Conservation (phyloP, 108 stramenopile genomes). For the Skeletonema costatum region DNA sequence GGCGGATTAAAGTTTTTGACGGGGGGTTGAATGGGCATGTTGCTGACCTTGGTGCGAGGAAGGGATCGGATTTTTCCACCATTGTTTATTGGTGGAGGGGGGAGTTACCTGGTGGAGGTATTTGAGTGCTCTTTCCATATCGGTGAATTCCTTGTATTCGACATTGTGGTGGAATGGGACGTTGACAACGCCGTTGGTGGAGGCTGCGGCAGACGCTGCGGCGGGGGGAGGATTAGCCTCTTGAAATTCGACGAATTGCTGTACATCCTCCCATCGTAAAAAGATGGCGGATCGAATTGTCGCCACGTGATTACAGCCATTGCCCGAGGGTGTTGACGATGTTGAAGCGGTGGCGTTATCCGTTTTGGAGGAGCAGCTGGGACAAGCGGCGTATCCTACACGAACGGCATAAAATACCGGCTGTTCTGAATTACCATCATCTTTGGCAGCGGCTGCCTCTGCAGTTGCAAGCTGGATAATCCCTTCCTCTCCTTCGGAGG, state of each 20-base stretch:
- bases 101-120: conserved; percentile 5
- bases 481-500: too few species aligned
- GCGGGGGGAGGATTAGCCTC: too few species aligned
- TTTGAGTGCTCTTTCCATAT: background rate
- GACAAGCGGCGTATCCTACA: conserved; percentile 21
- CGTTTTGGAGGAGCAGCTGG: background rate
- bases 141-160: conserved; percentile 22
- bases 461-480: too few species aligned
- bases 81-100: background rate
- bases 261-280: conserved; percentile 30
- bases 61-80: background rate
- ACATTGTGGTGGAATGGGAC: conserved; percentile 32
- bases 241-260: conserved; percentile 26
- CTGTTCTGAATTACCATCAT: background rate
- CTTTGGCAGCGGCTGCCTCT: too few species aligned
- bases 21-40: too few species aligned
- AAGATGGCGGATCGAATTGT: conserved; percentile 32
- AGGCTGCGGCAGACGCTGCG: background rate
- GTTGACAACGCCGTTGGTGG: background rate
- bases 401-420: conserved; percentile 27
- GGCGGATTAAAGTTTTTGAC: conserved; percentile 9
- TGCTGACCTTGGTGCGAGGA: background rate
- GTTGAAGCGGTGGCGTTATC: background rate
- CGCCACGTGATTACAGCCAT: background rate
- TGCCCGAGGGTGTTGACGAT: background rate